Evolutionary conservation across 2,329 filamentous ascomycete species (phyloP), one percentile per base, ranked within the genome.

Genomic region (Alternaria sp.): DNA sequence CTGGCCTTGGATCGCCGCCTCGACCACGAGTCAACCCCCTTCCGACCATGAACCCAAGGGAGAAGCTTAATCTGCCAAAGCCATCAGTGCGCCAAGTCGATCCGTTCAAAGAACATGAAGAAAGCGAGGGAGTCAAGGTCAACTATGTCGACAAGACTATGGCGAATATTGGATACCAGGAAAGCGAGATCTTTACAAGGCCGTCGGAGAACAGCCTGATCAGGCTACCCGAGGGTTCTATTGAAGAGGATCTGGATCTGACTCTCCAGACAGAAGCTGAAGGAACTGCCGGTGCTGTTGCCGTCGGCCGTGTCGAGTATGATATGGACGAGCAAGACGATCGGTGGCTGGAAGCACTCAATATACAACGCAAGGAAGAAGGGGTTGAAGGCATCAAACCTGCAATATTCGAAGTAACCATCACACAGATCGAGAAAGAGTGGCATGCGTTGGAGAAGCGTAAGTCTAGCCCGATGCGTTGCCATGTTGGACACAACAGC

Each of bases 291-390:
- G 82, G 82, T 18, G 86, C 76, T 4, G 74, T 80, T 20, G 73
- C 78, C 11, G 74, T 96, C 39, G 92, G 93, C 12, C 89, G 92
- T 57, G 95, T 99, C 20, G 95, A 99, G 76, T 99, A 99, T 77
- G 95, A 99, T 78, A 99, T 99, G 95, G 95, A 99, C 74, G 95
- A 99, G 79, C 95, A 99, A 75, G 95, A 99, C 77, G 93, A 97
- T 68, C 93, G 94, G 81, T 99, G 95, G 95, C 83, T 99, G 26
- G 91, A 95, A 69, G 87, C 88, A 39, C 88, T 94, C 75, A 99
- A 99, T 71, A 81, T 83, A 12, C 88, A 91, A 70, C 88, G 95
- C 59, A 91, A 89, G 75, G 85, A 87, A 24, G 87, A 91, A 67
- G 88, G 90, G 46, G 87, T 92, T 22, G 92, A 96, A 68, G 85